phyloP scores from a whole-genome alignment of 805 yeast species.

The Candida nitratophila region DNA sequence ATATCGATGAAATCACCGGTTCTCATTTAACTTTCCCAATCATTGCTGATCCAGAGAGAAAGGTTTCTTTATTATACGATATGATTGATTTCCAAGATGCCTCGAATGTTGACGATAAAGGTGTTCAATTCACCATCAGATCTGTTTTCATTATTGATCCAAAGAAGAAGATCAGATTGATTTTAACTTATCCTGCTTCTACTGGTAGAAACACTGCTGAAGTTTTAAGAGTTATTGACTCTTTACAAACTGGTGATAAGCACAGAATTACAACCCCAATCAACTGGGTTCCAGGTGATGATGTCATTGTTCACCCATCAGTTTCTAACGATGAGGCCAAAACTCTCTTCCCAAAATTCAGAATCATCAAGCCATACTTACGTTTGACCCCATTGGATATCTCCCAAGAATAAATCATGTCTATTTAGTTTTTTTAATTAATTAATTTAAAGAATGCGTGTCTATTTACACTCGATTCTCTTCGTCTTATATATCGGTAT shows the following conservation, averaged over 20 bases:
- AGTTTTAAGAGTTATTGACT: conserved; percentile 62
- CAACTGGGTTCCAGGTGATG: conserved; percentile 67
- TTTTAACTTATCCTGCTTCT: conserved; percentile 64
- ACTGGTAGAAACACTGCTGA: conserved; percentile 75
- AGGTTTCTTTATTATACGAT: conserved; percentile 55
- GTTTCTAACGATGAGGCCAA: conserved; percentile 55
- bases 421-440: too few species aligned
- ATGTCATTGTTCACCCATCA: conserved; percentile 65
- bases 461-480: too few species aligned
- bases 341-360: conserved; percentile 54
- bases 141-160: conserved; percentile 71
- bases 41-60: conserved; percentile 57
- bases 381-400: conserved; percentile 40
- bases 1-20: conserved; percentile 63
- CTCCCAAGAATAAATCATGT: conserved; percentile 7
- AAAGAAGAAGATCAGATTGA: conserved; percentile 51
- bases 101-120: conserved; percentile 56
- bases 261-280: conserved; percentile 60
- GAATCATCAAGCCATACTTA: conserved; percentile 55
- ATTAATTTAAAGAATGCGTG: too few species aligned
- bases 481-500: too few species aligned
- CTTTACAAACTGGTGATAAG: conserved; percentile 58
- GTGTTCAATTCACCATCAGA: conserved; percentile 61
- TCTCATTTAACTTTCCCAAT: conserved; percentile 55
- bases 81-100: conserved; percentile 70